A percentile compares a stretch with the other conserved stretches of the same genome.
Evolutionary conservation across 495 filamentous ascomycete species (phyloP).

Genomic region (Niebla homalea): DNA sequence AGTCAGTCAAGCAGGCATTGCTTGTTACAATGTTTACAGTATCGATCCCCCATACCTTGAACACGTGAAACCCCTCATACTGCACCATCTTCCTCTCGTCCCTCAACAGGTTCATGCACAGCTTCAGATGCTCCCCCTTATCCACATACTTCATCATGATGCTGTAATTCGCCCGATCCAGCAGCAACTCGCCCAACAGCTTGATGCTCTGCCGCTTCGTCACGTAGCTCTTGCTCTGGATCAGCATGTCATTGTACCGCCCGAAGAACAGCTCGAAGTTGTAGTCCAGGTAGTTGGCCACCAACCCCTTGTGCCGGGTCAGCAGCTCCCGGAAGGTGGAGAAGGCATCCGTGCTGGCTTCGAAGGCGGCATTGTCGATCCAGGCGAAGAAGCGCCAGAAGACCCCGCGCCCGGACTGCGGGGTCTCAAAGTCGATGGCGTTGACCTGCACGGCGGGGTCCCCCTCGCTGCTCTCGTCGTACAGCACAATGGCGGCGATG

Average conservation of each 20-base stretch:
- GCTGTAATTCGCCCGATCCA: constrained; percentile 91
- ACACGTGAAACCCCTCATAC: constrained; percentile 98
- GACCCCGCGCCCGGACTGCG: constrained; percentile 61
- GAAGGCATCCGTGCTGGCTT: constrained; percentile 94
- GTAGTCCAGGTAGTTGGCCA: constrained; percentile 68
- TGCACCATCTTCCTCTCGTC: constrained; percentile 98
- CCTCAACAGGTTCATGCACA: constrained; percentile 90
- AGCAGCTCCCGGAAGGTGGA: constrained; percentile 92
- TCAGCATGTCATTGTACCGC: constrained; percentile 75
- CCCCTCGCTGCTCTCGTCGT: constrained; percentile 53
- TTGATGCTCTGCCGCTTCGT: constrained; percentile 98
- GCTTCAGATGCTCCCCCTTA: constrained; percentile 85
- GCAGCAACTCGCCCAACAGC: constrained; percentile 82
- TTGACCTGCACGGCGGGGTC: constrained; percentile 30
- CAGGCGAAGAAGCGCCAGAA: constrained; percentile 99
- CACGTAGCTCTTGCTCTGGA: constrained; percentile 89
- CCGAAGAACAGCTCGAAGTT: constrained; percentile 89
- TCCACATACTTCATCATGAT: constrained; percentile 98
- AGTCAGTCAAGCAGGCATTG: not conserved
- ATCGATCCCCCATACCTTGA: constrained; percentile 50
- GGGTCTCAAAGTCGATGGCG: constrained; percentile 51
- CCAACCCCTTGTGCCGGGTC: constrained; percentile 82
- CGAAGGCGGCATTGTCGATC: constrained; percentile 90
- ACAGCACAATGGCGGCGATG: constrained; percentile 76
- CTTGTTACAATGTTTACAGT: too few species aligned